Percentiles rank a stretch among this genome's conserved stretches.
These are phyloP conservation scores for Magnolia sinica DNA, from an alignment of 164 flowering plant genomes.

Conservation along the genomic window DNA sequence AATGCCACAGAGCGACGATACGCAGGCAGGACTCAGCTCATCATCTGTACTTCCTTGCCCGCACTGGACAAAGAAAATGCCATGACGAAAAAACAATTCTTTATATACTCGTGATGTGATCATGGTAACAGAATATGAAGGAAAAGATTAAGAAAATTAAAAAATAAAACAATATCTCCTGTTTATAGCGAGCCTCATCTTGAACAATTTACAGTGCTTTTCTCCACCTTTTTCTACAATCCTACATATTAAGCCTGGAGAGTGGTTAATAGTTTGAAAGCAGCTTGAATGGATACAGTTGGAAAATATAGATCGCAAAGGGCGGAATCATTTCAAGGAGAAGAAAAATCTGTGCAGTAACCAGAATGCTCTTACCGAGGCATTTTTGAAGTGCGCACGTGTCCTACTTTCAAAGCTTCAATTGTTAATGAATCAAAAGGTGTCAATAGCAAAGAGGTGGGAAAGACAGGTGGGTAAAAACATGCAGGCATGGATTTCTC, in stretches of 20 bases:
- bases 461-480: not conserved
- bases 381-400: not conserved
- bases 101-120: conserved; percentile 1
- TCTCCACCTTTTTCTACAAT: conserved; percentile 12
- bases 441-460: not conserved
- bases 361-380: not conserved
- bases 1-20: conserved; percentile 82
- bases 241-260: conserved; percentile 21
- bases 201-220: conserved; percentile 16
- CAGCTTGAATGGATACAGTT: conserved; percentile 5
- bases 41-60: conserved; percentile 98
- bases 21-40: conserved; percentile 80
- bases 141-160: not conserved
- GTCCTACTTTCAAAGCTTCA: not conserved
- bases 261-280: conserved; percentile 17
- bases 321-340: conserved; percentile 3
- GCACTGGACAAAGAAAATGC: conserved; percentile 51
- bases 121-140: not conserved
- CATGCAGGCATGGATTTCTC: not conserved
- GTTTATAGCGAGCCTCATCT: conserved; percentile 15
- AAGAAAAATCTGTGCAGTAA: not conserved
- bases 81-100: not conserved
- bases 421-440: not conserved
- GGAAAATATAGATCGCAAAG: conserved; percentile 5
- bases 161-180: not conserved